Percentiles rank a stretch among this genome's conserved stretches.
Conservation (phyloP, 805 yeast species). For the Candida insectalens region DNA sequence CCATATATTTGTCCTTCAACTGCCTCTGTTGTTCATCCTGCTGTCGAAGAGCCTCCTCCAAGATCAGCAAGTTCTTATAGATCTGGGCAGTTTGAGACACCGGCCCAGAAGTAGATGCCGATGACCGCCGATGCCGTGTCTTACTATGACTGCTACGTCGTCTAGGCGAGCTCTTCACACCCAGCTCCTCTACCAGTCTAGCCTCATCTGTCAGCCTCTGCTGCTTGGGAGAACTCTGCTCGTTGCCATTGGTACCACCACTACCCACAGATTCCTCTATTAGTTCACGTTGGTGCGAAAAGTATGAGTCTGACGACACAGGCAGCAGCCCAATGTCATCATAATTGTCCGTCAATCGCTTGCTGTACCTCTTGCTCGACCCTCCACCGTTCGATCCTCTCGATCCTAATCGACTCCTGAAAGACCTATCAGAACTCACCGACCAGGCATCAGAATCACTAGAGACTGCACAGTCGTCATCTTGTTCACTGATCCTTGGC, state of each 20-base stretch:
- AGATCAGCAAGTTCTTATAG: constrained; percentile 68
- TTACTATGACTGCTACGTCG: neutral
- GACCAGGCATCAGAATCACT: constrained; percentile 22
- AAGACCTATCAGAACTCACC: constrained; percentile 12
- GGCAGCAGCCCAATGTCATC: constrained; percentile 7
- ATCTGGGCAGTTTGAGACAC: constrained; percentile 47
- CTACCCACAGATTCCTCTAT: constrained; percentile 2
- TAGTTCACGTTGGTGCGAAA: constrained; percentile 22
- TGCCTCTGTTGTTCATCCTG: constrained; percentile 69
- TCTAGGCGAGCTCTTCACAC: no score
- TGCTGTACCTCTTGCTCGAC: neutral
- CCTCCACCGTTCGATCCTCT: neutral
- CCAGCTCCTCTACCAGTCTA: no score
- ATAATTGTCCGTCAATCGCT: neutral
- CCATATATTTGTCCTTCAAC: constrained; percentile 51
- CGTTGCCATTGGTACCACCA: neutral
- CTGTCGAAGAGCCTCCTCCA: constrained; percentile 78
- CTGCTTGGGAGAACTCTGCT: neutral
- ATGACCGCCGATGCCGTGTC: constrained; percentile 8
- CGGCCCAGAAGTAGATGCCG: constrained; percentile 13
- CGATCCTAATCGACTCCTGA: neutral
- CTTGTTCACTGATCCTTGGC: constrained; percentile 16
- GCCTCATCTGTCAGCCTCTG: no score
- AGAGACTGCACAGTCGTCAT: constrained; percentile 18
- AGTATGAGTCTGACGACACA: constrained; percentile 25